Evolutionary conservation across 352 stramenopile genomes (phyloP), one percentile per base, ranked within the genome.

Genomic region (Hyaloperonospora brassicae): DNA sequence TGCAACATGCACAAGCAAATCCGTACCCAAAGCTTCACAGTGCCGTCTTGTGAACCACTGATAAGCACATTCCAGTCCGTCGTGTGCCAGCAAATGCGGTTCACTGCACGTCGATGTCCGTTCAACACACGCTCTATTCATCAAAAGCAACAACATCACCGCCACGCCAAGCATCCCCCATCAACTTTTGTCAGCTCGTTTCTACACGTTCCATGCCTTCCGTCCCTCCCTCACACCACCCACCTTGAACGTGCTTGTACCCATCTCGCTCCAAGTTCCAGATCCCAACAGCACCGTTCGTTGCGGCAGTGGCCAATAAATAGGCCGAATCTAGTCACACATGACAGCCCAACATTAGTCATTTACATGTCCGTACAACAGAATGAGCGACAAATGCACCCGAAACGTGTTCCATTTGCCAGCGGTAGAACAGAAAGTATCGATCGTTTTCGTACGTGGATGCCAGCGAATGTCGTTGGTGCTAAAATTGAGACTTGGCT

Each of bases 391-490:
- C 4, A 34, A 34, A 34, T 4, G 27, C 4, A 9, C 27, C 27
- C 4, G 8, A 4, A 34, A 34, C 4, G 27, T 9, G 4, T 8
- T 34, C 27, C 27, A 34, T 34, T 34, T 34, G 4, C 27, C 27
- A 34, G 27, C 27, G 8, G 8, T 34, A 34, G 8, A 34, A 4
- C 27, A 34, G 27, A 34, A 9, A 34, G 4, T 4, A 34, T 34
- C 4, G n/a, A 21, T 12, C 36, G n/a, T 44, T 5, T 44, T 65
- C 74, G 48, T 78, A 93, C 83, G 80, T 39, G 82, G 84, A 57
- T 95, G 80, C 84, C 84, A 95, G 5, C 84, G 84, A 40, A 95
- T 93, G 55, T 95, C 84, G 50, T 93, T 95, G 14, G 84, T 93
- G 52, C 79, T 95, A 30, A 95, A 92, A 57, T 88, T 95, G 44